A percentile compares a stretch with the other conserved stretches of the same genome.
These are phyloP conservation scores for Lithospermum erythrorhizon DNA, from an alignment of 257 asterid genomes.

Conservation along the genomic window DNA sequence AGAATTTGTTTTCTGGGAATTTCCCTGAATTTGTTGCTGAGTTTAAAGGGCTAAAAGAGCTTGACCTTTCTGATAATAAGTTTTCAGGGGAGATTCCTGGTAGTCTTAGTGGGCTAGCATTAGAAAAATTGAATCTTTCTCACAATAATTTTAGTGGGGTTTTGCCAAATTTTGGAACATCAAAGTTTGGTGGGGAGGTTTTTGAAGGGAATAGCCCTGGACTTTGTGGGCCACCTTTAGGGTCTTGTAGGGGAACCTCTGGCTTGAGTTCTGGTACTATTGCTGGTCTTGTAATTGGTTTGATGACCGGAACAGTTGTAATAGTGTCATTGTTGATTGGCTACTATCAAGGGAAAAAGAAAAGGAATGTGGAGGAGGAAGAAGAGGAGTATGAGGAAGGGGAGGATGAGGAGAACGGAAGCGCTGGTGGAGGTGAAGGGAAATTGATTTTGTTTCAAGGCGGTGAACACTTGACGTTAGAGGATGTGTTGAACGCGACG, in stretches of 20 bases:
- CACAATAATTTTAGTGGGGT: conserved; percentile 82
- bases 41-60: conserved; percentile 51
- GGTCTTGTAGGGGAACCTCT: conserved; percentile 43
- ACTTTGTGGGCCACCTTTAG: conserved; percentile 73
- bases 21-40: conserved; percentile 57
- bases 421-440: conserved; percentile 59
- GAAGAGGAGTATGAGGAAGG: conserved; percentile 62
- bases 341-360: conserved; percentile 73
- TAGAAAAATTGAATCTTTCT: conserved; percentile 83
- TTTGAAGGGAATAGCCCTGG: conserved; percentile 70
- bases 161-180: conserved; percentile 56
- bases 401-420: conserved; percentile 42
- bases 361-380: conserved; percentile 43
- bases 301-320: conserved; percentile 78
- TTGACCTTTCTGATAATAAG: conserved; percentile 61
- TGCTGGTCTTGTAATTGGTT: conserved; percentile 86
- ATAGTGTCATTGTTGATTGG: conserved; percentile 77
- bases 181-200: conserved; percentile 64
- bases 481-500: conserved; percentile 89
- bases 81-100: conserved; percentile 61
- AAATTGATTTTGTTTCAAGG: conserved; percentile 84
- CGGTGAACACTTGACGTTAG: conserved; percentile 80
- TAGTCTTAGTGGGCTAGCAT: conserved; percentile 31
- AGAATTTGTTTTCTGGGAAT: conserved; percentile 51
- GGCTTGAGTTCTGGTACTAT: conserved; percentile 81